Conservation (phyloP, 768 basidiomycete species). For the Flagelloscypha sp. region DNA sequence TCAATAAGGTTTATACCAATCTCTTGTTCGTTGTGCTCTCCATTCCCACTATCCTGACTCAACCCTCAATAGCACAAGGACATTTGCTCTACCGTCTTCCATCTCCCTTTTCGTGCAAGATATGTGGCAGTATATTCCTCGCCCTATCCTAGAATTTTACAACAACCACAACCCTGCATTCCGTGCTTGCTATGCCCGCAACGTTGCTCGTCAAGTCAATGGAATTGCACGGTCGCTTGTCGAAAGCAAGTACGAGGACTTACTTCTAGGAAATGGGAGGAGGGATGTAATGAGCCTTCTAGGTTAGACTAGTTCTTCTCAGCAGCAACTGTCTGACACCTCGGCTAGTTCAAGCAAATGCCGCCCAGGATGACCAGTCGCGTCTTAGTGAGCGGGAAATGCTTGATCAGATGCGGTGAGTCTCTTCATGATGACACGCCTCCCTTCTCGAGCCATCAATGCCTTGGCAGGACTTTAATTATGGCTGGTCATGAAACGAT, state of each 20-base stretch:
- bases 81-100: slow-evolving; percentile 22
- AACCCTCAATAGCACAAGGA: slow-evolving; percentile 17
- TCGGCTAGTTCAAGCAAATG: slow-evolving; percentile 44
- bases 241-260: slow-evolving; percentile 38
- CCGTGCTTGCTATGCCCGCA: too few species aligned
- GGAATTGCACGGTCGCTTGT: slow-evolving; percentile 39
- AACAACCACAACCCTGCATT: slow-evolving; percentile 19
- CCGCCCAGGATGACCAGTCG: slow-evolving; percentile 33
- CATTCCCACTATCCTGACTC: slow-evolving; percentile 1
- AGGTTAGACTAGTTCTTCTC: slow-evolving; percentile 18
- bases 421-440: background rate
- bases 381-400: slow-evolving; percentile 42
- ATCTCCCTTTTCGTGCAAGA: slow-evolving; percentile 24
- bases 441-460: too few species aligned
- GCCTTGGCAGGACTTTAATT: slow-evolving; percentile 40
- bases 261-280: slow-evolving; percentile 37
- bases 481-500: slow-evolving; percentile 55
- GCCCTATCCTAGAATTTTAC: slow-evolving; percentile 25
- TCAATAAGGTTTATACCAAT: slow-evolving; percentile 24
- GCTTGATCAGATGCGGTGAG: slow-evolving; percentile 36
- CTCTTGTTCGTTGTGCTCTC: too few species aligned
- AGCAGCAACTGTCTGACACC: background rate
- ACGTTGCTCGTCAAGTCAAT: too few species aligned
- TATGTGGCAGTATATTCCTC: slow-evolving; percentile 22
- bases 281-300: slow-evolving; percentile 47